Evolutionary conservation across 2,329 filamentous ascomycete species (phyloP), one percentile per base, ranked within the genome.

Genomic region (Aspergillus aculeatinus): DNA sequence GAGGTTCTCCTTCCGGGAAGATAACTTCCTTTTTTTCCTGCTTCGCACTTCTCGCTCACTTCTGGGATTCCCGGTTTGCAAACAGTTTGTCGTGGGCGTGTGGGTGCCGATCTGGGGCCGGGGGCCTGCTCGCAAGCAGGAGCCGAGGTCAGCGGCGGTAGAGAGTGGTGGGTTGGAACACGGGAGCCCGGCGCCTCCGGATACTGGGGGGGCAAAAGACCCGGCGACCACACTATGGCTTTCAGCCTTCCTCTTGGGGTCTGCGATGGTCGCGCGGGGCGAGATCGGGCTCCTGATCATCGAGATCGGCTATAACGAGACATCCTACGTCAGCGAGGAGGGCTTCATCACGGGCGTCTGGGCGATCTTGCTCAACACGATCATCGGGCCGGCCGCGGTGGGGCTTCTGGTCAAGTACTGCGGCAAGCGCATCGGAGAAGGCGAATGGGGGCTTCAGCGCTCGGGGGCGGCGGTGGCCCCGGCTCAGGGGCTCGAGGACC

Each of bases 301-400:
- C 16, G 71, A 74, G 49, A 68, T 74, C 7, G 71, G 71, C 4
- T 69, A 70, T 25, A 74, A 74, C 7, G 62, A 71, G 39, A 72
- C 70, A 11, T 4, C 56, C 1, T 61, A 80, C 1, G 78, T 82
- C 21, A 77, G 81, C 27, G 61, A 70, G 19, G 68, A 68, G 0
- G 68, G 65, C 0, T 70, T 70, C 25, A 67, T 69, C 29, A 70
- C 71, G 12, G 69, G 63, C 0, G 67, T 74, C 0, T 74, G 72
- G 72, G 72, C 72, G 0, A 74, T 74, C 47, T 61, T 74, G 11
- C 58, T 74, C 1, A 74, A 74, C 48, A 74, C 72, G 3, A 73
- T 74, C 9, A 65, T 73, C 23, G 70, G 69, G 3, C 70, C 72
- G 5, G 64, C 71, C 4, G 57, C 59, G 0, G 71, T 73, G 5